A percentile compares a stretch with the other conserved stretches of the same genome.
Evolutionary conservation across 2,329 filamentous ascomycete genomes (phyloP).

Genomic region (Fusarium praegraminearum): DNA sequence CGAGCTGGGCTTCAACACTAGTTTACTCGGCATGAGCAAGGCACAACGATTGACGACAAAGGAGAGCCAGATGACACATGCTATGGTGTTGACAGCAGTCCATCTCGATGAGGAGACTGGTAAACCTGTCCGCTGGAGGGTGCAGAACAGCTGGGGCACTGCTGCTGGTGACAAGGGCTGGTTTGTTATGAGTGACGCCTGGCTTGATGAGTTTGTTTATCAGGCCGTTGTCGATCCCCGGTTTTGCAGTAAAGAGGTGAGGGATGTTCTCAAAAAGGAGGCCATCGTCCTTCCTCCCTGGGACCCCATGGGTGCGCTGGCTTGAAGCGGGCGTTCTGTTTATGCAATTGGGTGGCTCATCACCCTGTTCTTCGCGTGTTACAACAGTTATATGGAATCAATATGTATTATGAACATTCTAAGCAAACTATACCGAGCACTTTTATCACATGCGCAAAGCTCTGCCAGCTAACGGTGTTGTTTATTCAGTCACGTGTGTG

Average conservation of each 20-base stretch:
- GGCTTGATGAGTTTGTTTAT: conserved; percentile 86
- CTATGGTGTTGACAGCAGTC: conserved; percentile 90
- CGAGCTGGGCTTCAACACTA: conserved; percentile 84
- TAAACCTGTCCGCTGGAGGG: conserved; percentile 80
- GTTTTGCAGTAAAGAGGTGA: conserved; percentile 73
- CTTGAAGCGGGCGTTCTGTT: conserved; percentile 54
- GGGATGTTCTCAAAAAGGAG: conserved; percentile 76
- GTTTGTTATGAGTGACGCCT: conserved; percentile 88
- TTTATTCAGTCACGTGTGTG: conserved; percentile 3
- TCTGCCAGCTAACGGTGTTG: background rate
- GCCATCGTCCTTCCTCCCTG: conserved; percentile 79
- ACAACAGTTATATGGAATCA: background rate
- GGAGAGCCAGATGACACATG: conserved; percentile 89
- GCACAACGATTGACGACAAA: conserved; percentile 78
- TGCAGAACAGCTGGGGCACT: conserved; percentile 88
- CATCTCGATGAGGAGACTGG: conserved; percentile 75
- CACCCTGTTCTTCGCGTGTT: background rate
- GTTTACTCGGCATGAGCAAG: conserved; percentile 79
- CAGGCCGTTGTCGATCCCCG: conserved; percentile 85
- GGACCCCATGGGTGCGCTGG: conserved; percentile 84
- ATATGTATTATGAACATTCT: background rate
- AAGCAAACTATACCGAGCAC: background rate
- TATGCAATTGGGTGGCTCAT: background rate
- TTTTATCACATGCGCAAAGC: background rate
- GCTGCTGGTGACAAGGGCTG: conserved; percentile 79